Evolutionary conservation across 2,329 filamentous ascomycete species (phyloP).

Genomic region (Aspergillus sp.): DNA sequence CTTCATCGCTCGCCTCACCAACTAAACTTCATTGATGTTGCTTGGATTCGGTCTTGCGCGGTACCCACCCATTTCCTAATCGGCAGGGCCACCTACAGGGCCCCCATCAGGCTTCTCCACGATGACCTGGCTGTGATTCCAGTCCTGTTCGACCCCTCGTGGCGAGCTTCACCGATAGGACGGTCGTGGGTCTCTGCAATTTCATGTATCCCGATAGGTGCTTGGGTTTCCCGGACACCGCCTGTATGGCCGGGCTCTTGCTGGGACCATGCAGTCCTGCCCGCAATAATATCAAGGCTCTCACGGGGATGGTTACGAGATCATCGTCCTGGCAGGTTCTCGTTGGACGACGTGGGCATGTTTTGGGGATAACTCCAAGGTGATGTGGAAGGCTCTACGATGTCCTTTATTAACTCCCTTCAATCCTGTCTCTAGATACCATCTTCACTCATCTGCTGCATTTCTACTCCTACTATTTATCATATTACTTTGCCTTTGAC

Average conservation of each 20-base stretch:
- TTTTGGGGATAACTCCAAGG: conserved; percentile 11
- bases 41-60: conserved; percentile 17
- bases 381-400: conserved; percentile 2
- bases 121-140: conserved; percentile 24
- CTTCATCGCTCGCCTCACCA: conserved; percentile 20
- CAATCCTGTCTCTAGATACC: conserved; percentile 6
- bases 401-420: conserved; percentile 15
- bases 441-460: conserved; percentile 6
- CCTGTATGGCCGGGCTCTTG: conserved; percentile 12
- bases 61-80: conserved; percentile 22
- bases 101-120: conserved; percentile 23
- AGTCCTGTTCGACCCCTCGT: conserved; percentile 15
- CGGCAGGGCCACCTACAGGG: conserved; percentile 23
- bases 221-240: conserved; percentile 9
- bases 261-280: conserved; percentile 19
- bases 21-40: conserved; percentile 17
- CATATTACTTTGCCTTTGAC: not conserved
- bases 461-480: not conserved
- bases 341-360: conserved; percentile 21
- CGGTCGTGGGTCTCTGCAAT: conserved; percentile 14
- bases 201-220: conserved; percentile 9
- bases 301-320: conserved; percentile 13
- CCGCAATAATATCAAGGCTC: conserved; percentile 19
- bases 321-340: conserved; percentile 11
- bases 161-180: conserved; percentile 24